A percentile compares a stretch with the other conserved stretches of the same genome.
Evolutionary conservation across 1,284 basidiomycete genomes (phyloP).

Genomic region (Moniliophthora roreri): DNA sequence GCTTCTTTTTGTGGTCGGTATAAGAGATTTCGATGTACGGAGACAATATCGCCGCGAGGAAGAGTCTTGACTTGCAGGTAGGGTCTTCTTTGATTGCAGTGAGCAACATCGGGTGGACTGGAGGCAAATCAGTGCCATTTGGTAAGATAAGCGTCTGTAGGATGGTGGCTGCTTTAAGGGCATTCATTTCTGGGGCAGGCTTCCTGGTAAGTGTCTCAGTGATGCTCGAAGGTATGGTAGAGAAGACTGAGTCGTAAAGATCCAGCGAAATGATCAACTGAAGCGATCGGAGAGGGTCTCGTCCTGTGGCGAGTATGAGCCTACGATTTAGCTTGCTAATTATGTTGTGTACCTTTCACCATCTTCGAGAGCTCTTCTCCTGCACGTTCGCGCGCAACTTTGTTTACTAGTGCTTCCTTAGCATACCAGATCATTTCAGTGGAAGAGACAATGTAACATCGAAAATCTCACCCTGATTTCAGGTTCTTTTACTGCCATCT

Average conservation of each 20-base stretch:
- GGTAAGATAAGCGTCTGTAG: conserved; percentile 50
- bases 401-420: conserved; percentile 71
- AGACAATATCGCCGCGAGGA: conserved; percentile 68
- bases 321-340: neutral
- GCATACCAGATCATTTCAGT: neutral
- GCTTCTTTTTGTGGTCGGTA: conserved; percentile 63
- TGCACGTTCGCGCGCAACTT: conserved; percentile 88
- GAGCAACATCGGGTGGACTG: conserved; percentile 49
- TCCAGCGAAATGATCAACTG: conserved; percentile 69
- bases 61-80: conserved; percentile 60
- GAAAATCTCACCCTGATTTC: conserved; percentile 72
- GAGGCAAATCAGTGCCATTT: conserved; percentile 29
- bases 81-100: conserved; percentile 36
- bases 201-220: conserved; percentile 44
- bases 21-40: conserved; percentile 66
- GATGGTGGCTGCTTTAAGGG: conserved; percentile 60
- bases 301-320: conserved; percentile 41
- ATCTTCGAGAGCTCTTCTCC: conserved; percentile 91
- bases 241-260: conserved; percentile 75
- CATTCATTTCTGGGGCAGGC: conserved; percentile 34
- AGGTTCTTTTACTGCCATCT: conserved; percentile 63
- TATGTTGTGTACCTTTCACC: conserved; percentile 64
- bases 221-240: conserved; percentile 46
- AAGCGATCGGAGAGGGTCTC: conserved; percentile 74
- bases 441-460: neutral